These are phyloP conservation scores for Cytospora paraplurivora DNA, from an alignment of 2,329 filamentous ascomycete species.

Conservation along the genomic window DNA sequence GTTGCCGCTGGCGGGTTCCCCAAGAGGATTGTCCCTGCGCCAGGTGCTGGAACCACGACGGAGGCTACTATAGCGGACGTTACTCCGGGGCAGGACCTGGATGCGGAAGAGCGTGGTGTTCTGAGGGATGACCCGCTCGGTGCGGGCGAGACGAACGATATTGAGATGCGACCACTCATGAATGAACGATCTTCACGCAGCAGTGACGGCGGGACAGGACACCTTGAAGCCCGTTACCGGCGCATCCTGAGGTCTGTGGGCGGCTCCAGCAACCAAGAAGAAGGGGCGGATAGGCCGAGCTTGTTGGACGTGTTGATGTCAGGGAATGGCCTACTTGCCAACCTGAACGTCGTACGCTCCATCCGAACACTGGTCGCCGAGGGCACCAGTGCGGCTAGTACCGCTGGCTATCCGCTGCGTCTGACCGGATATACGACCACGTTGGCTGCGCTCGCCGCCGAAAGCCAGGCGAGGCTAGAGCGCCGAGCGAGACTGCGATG, in stretches of 20 bases:
- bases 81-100: slow-evolving; percentile 49
- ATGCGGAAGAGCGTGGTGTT: slow-evolving; percentile 59
- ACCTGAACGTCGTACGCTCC: slow-evolving; percentile 56
- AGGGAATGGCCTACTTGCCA: slow-evolving; percentile 56
- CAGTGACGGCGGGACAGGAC: slow-evolving; percentile 34
- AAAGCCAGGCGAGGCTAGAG: slow-evolving; percentile 42
- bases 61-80: slow-evolving; percentile 21
- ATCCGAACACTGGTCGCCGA: slow-evolving; percentile 51
- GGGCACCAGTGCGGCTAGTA: slow-evolving; percentile 40
- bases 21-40: slow-evolving; percentile 31
- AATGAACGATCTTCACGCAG: slow-evolving; percentile 23
- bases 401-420: slow-evolving; percentile 54
- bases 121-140: slow-evolving; percentile 42
- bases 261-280: slow-evolving; percentile 30
- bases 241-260: slow-evolving; percentile 29
- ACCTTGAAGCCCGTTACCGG: slow-evolving; percentile 23
- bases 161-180: slow-evolving; percentile 48
- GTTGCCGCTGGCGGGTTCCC: slow-evolving; percentile 24
- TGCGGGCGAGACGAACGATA: slow-evolving; percentile 44
- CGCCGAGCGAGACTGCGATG: slow-evolving; percentile 28
- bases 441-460: slow-evolving; percentile 54
- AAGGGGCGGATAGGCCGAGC: slow-evolving; percentile 40
- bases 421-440: slow-evolving; percentile 58
- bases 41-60: slow-evolving; percentile 31
- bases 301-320: slow-evolving; percentile 54